Evolutionary conservation across 169 alveolate genomes (phyloP), one percentile per base, ranked within the genome.

Genomic region (Eimeria necatrix): DNA sequence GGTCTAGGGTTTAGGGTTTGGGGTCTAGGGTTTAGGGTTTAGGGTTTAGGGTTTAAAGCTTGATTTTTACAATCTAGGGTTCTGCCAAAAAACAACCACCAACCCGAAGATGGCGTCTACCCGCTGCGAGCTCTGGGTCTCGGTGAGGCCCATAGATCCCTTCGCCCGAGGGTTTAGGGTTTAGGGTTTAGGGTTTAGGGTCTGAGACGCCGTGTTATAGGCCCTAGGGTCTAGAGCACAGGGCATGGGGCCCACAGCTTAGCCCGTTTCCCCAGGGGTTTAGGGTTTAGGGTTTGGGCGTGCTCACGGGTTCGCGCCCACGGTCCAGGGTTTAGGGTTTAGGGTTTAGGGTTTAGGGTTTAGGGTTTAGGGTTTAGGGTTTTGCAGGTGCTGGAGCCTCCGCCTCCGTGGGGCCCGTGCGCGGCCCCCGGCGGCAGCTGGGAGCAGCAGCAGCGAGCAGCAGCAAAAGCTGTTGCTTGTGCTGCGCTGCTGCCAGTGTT

Each of bases 131-230:
- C 61, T 76, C 7, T 76, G 87, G 87, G 87, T 76, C 10, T 48
- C 14, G 87, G 87, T 76, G 22, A 76, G 87, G 26, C 14, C 26
- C 24, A 5, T 18, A n/a, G 10, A 71, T n/a, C 18, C 24, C 5
- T 4, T n/a, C 18, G 41, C 9, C 24, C 14, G 8, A 56, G 64
- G 4, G 46, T 22, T 71, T n/a, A 12, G 24, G 83, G 46, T 41
- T 71, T 71, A 71, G 51, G 46, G 83, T 71, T 24, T 71, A 56
- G 64, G 64, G 64, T 56, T 56, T 56, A 56, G 64, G 64, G 64
- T 56, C 14, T 56, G 64, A 14, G 8, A 14, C 14, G 14, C 64
- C n/a, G n/a, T n/a, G n/a, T n/a, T n/a, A n/a, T n/a, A n/a, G n/a
- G n/a, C n/a, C n/a, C n/a, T n/a, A n/a, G n/a, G n/a, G n/a, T n/a